Base-by-base conservation (phyloP, 139 green algal species). In the Dunaliella primolecta region DNA sequence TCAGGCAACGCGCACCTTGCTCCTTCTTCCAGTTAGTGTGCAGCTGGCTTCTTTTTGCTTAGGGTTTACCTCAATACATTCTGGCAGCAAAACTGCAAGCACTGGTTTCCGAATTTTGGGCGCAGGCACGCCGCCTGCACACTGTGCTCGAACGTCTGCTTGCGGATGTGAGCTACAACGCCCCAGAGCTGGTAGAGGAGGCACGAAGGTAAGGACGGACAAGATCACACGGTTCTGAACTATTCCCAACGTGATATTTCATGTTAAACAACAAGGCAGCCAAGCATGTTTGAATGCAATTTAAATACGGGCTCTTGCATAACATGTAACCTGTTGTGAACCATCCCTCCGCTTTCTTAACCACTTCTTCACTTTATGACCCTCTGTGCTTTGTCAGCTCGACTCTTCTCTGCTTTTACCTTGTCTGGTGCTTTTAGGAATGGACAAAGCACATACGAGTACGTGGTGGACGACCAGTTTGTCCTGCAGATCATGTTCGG, bases 61-160 rank as follows among this genome's bases (percentile, higher is more conserved):
- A n/a, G n/a, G n/a, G n/a, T n/a, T n/a, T n/a, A n/a, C n/a, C n/a
- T n/a, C n/a, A n/a, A 36, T 32, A 24, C 72, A 15, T 36, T 78
- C 24, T 78, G 29, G 11, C 3, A 32, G 72, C 29, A 33, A 78
- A 15, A 32, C 29, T 78, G 11, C 3, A 78, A 7, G 21, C 72
- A 7, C 24, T 32, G 29, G 30, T 78, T 32, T n/a, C n/a, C n/a
- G n/a, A n/a, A n/a, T n/a, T n/a, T n/a, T n/a, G n/a, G 29, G 72
- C 33, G 36, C n/a, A 34, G 30, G 86, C 79, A n/a, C 89, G 96
- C 37, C 91, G 96, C 32, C 90, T 99, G 87, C 95, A 99, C 92
- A 98, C 97, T 11, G 93, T 99, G 2, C 86, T 99, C 32, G 97
- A 99, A 86, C 90, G 95, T 0, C 95, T 99, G 31, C 80, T 99